These are phyloP conservation scores for Wallacemonas collosoma DNA, from an alignment of 208 protist species.

Conservation along the genomic window DNA sequence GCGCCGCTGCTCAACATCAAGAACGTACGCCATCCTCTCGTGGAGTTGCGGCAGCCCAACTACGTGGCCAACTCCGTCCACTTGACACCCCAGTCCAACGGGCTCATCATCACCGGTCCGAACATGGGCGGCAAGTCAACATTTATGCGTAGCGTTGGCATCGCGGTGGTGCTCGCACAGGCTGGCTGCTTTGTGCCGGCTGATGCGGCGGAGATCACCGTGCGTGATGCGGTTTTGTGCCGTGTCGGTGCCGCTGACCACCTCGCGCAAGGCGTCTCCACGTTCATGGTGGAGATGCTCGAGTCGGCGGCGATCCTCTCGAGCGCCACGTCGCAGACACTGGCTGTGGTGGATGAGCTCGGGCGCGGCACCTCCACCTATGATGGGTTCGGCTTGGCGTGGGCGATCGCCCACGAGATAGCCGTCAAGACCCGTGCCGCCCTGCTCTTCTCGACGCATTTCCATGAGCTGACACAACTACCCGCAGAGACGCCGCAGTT, in stretches of 20 bases:
- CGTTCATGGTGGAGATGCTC: constrained; percentile 99
- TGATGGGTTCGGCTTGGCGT: constrained; percentile 99
- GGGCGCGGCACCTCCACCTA: constrained; percentile 99
- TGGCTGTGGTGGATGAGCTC: constrained; percentile 99
- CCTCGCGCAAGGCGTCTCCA: constrained; percentile 94
- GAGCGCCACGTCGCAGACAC: constrained; percentile 92
- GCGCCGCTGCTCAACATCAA: constrained; percentile 59
- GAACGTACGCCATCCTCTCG: constrained; percentile 84
- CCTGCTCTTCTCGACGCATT: constrained; percentile 99
- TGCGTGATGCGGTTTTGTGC: constrained; percentile 96
- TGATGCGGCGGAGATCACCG: constrained; percentile 70
- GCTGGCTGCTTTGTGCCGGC: constrained; percentile 99
- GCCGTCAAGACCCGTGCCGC: constrained; percentile 76
- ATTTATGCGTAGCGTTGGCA: constrained; percentile 97
- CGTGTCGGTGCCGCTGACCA: constrained; percentile 99
- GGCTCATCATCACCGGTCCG: constrained; percentile 90
- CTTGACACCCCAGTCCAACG: constrained; percentile 81
- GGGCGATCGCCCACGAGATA: constrained; percentile 98
- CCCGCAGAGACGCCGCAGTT: constrained; percentile 47
- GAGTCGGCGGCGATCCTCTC: constrained; percentile 97
- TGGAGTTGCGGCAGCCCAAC: constrained; percentile 81
- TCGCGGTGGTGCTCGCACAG: constrained; percentile 98
- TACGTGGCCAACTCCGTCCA: constrained; percentile 80
- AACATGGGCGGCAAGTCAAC: constrained; percentile 99
- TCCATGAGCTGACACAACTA: constrained; percentile 99